Percentiles rank a stretch among this genome's conserved stretches.
Conservation (phyloP, 768 basidiomycete species). For the Dictyophora rubrovolvata region DNA sequence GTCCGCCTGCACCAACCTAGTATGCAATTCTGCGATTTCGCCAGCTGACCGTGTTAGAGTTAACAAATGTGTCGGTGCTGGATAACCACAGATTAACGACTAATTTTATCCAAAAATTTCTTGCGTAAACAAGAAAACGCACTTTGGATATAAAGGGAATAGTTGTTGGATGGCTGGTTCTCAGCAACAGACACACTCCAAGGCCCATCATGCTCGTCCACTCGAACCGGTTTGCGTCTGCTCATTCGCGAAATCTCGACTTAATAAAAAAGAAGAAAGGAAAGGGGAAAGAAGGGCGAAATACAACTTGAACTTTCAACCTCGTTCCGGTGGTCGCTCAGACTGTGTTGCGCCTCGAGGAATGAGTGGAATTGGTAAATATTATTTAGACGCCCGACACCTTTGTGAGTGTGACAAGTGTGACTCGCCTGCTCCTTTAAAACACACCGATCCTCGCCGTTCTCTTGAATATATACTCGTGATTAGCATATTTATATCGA, state of each 20-base stretch:
- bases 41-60: conserved; percentile 70
- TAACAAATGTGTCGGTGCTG: conserved; percentile 84
- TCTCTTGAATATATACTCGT: too few species aligned
- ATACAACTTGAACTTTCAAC: not conserved
- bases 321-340: not conserved
- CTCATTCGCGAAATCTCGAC: not conserved
- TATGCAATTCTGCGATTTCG: conserved; percentile 75
- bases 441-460: too few species aligned
- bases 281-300: not conserved
- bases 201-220: conserved; percentile 69
- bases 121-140: conserved; percentile 27
- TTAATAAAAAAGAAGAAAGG: not conserved
- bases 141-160: conserved; percentile 88
- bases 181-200: conserved; percentile 88
- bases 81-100: not conserved
- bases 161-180: conserved; percentile 61
- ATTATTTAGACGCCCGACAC: not conserved
- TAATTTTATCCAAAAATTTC: not conserved
- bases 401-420: not conserved
- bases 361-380: not conserved
- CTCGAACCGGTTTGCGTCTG: conserved; percentile 40
- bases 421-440: not conserved
- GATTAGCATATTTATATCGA: too few species aligned
- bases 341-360: not conserved
- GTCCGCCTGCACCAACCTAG: conserved; percentile 54